These are phyloP conservation scores for Alternaria rosae DNA, from an alignment of 2,329 filamentous ascomycete genomes.

Conservation along the genomic window DNA sequence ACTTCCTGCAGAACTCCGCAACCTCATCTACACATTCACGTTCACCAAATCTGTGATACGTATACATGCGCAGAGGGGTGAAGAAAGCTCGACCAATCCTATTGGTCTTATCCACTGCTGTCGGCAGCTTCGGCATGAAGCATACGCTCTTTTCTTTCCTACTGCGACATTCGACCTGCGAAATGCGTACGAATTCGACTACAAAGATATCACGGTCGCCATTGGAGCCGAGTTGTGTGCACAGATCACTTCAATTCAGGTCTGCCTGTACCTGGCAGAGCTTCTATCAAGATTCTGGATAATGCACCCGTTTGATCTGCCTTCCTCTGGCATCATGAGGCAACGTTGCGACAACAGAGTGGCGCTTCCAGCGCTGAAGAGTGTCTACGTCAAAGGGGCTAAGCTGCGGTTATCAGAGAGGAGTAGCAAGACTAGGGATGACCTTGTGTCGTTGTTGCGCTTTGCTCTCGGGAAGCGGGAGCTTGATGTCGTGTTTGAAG, in stretches of 20 bases:
- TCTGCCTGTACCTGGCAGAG: too few species aligned
- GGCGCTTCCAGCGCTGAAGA: background rate
- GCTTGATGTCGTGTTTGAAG: background rate
- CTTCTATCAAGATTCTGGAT: too few species aligned
- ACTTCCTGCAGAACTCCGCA: background rate
- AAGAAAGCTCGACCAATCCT: background rate
- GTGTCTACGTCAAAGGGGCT: background rate
- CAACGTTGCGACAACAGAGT: too few species aligned
- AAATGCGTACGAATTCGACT: background rate
- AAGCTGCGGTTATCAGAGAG: background rate
- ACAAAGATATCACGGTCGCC: background rate
- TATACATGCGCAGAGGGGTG: background rate
- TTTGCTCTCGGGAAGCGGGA: background rate
- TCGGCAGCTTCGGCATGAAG: background rate
- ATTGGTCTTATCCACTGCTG: background rate
- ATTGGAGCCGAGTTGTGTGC: background rate
- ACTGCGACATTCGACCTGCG: background rate
- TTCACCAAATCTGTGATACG: background rate
- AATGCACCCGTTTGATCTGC: too few species aligned
- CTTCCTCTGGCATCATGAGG: too few species aligned
- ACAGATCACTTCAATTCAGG: background rate
- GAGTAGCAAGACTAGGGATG: background rate
- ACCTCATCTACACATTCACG: background rate
- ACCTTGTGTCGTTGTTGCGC: background rate
- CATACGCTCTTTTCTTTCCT: background rate